phyloP scores from a whole-genome alignment of 495 filamentous ascomycete species.

The Trichoderma virens region DNA sequence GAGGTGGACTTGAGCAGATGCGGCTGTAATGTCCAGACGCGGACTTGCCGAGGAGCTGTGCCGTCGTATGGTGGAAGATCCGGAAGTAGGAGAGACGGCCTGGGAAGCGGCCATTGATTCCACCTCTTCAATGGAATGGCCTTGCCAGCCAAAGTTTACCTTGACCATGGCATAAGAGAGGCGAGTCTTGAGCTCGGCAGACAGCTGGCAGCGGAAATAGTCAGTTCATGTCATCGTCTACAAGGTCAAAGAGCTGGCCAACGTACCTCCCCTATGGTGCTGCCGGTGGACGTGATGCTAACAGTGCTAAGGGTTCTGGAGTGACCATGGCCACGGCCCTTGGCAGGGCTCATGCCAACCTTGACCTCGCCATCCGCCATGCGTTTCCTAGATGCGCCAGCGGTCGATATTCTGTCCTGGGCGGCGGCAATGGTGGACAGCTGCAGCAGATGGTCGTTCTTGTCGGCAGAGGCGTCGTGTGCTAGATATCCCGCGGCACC shows the following conservation, averaged over 20 bases:
- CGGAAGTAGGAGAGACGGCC: constrained; percentile 49
- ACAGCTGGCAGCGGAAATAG: constrained; percentile 45
- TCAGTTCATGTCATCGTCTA: neutral
- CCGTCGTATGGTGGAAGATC: constrained; percentile 38
- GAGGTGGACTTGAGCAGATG: constrained; percentile 24
- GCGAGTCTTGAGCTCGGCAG: constrained; percentile 66
- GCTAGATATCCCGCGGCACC: constrained; percentile 16
- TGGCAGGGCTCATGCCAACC: constrained; percentile 21
- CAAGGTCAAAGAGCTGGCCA: constrained; percentile 5
- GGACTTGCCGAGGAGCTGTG: constrained; percentile 41
- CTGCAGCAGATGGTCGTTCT: constrained; percentile 40
- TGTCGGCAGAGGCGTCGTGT: constrained; percentile 24
- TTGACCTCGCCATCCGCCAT: constrained; percentile 60
- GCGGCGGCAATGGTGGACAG: constrained; percentile 46
- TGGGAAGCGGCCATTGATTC: constrained; percentile 56
- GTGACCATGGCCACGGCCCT: constrained; percentile 34
- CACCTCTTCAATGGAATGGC: constrained; percentile 58
- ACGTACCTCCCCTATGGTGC: constrained; percentile 68
- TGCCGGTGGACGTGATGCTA: constrained; percentile 47
- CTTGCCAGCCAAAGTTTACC: constrained; percentile 78
- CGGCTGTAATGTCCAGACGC: constrained; percentile 21
- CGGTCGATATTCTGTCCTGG: constrained; percentile 35
- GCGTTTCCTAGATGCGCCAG: constrained; percentile 44
- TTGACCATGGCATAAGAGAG: constrained; percentile 87
- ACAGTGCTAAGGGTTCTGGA: constrained; percentile 62